Base-by-base conservation (phyloP, 1,284 basidiomycete species). In the Puccinia novopanici region DNA sequence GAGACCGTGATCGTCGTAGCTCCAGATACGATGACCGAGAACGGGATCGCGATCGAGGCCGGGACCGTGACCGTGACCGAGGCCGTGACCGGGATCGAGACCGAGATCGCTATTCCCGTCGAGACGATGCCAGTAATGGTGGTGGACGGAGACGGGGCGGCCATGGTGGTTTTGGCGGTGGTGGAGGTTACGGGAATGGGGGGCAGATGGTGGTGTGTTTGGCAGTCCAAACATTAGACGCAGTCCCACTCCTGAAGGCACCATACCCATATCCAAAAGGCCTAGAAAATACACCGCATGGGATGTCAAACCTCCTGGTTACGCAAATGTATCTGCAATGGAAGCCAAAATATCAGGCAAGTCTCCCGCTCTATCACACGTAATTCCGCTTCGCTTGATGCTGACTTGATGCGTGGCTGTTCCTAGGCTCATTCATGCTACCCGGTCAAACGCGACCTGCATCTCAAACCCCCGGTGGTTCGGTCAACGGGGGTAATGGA, bases 331-430 rank as follows among this genome's bases (percentile, higher is more conserved):
- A 84, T 92, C 91, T 2, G 94, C 95, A 19, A 89, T 95, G 88
- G 94, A 98, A 85, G 96, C 96, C 34, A 99, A 99, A 87, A 93
- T 95, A 87, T 98, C 95, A 76, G 95, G 94, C 93, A 84, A 34
- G 37, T 57, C 2, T 19, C 6, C 2, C 70, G 34, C 68, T 48
- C 54, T 17, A 19, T 67, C 27, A 24, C n/a, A 42, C 52, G 61
- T 37, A 27, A 13, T 22, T 37, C 50, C 40, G 75, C 45, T 65
- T 37, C 50, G 1, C 34, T 22, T 75, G n/a, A 27, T 30, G 37
- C 50, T 27, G 71, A 17, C 63, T 24, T 52, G 1, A 17, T 24
- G n/a, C 30, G n/a, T 45, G 55, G 37, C 19, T 12, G 5, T 40
- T 40, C 27, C 72, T 81, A 92, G 94, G 94, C 82, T 87, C 95